A percentile compares a stretch with the other conserved stretches of the same genome.
These are phyloP conservation scores for Emergomyces orientalis DNA, from an alignment of 2,329 filamentous ascomycete species.

Conservation along the genomic window DNA sequence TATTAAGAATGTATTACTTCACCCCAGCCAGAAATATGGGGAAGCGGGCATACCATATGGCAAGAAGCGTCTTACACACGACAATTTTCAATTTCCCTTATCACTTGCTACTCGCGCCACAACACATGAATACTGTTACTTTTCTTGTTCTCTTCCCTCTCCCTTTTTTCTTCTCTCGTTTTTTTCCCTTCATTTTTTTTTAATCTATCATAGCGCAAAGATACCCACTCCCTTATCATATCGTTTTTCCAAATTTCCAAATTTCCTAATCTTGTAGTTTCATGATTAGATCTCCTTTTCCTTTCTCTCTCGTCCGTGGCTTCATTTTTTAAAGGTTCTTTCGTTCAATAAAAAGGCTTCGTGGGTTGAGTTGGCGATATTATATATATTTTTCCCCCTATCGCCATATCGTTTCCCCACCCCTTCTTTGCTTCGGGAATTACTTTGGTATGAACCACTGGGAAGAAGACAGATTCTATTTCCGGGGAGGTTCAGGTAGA, in stretches of 20 bases:
- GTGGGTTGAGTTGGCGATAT: background rate
- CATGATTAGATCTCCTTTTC: background rate
- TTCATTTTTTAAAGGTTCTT: background rate
- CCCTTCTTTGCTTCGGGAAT: background rate
- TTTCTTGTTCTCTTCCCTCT: background rate
- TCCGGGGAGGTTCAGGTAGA: background rate
- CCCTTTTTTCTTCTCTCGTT: background rate
- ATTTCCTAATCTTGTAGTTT: background rate
- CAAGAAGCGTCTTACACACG: background rate
- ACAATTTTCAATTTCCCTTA: background rate
- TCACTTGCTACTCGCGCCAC: background rate
- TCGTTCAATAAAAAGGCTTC: background rate
- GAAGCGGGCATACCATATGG: background rate
- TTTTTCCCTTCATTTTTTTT: background rate
- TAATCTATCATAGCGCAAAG: background rate
- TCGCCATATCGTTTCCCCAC: background rate
- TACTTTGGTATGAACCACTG: background rate
- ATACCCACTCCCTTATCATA: constrained; percentile 6
- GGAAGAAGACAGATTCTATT: too few relatives aligned
- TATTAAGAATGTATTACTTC: background rate
- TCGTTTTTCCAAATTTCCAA: background rate
- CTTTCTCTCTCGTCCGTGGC: background rate
- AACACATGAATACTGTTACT: background rate
- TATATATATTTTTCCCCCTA: background rate
- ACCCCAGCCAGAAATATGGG: background rate